Evolutionary conservation across 805 yeast species (phyloP), one percentile per base, ranked within the genome.

Genomic region (Myxozyma sirexii): DNA sequence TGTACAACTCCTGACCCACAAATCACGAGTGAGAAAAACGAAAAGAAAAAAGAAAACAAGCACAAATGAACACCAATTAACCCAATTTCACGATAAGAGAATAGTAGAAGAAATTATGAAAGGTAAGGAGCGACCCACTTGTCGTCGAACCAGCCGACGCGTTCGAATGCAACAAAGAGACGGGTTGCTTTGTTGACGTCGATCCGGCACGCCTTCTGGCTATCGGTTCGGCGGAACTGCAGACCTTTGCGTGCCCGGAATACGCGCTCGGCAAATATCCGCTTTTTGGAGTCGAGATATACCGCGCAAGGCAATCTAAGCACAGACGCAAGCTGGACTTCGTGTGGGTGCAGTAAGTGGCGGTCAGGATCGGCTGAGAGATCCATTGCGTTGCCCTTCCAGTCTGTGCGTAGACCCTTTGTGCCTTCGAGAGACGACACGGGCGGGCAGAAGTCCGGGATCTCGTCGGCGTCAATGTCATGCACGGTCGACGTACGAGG

Each of bases 381-480:
- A 73, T 89, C 96, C 97, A 93, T 91, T 38, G 97, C 96, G 68
- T 91, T 96, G 10, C 98, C 99, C 76, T 92, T 93, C 99, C 99
- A 93, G 73, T 93, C 98, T 37, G 96, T 88, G 71, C 87, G 84
- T 75, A 87, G 85, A 57, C 81, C 76, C 69, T 83, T 68, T 4
- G 67, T 35, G 42, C 51, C 49, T 21, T 63, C 64, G 29, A 68
- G 68, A 2, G 68, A 57, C 19, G 66, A 49, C 26, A 55, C 8
- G 1, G 69, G 67, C 4, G 71, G 70, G 29, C 70, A 59, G 26
- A 56, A 68, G 42, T 68, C 70, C 2, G 69, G 71, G 24, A 68
- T 35, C 39, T 74, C 72, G 26, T 68, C 66, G 49, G 62, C 54
- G 45, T 68, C 70, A 41, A 74, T 66, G 59, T 77, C 80, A 60